Conservation (phyloP, 2,329 filamentous ascomycete genomes). For the Cladosporium sp. region DNA sequence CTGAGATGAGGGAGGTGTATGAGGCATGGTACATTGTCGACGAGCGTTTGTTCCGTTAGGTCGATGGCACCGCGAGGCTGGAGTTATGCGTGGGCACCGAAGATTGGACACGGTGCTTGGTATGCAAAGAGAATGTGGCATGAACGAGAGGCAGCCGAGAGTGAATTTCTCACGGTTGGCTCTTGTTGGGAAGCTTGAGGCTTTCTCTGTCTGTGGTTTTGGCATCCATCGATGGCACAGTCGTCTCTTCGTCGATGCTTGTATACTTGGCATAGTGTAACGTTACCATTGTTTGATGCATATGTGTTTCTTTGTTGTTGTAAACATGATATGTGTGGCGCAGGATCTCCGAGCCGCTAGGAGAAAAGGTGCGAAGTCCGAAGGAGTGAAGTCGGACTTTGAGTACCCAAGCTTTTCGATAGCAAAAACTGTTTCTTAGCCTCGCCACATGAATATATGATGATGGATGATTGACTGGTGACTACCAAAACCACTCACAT, state of each 20-base stretch:
- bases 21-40: slow-evolving; percentile 14
- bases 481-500: not conserved
- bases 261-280: not conserved
- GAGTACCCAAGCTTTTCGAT: not conserved
- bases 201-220: not conserved
- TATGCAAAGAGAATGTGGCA: not conserved
- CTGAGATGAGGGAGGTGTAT: not conserved
- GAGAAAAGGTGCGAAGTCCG: no score
- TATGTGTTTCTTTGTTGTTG: not conserved
- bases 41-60: not conserved
- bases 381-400: not conserved
- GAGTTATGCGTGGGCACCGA: not conserved
- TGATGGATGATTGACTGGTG: no score
- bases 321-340: not conserved
- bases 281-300: no score
- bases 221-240: not conserved
- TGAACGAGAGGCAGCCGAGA: not conserved
- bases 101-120: not conserved
- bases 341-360: not conserved
- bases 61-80: not conserved
- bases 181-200: not conserved
- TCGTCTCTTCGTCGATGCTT: not conserved
- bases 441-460: not conserved
- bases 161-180: not conserved
- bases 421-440: not conserved